Percentiles rank a stretch among this genome's conserved stretches.
These are phyloP conservation scores for Ogataea nakhonphanomensis DNA, from an alignment of 805 yeast species.

Conservation along the genomic window DNA sequence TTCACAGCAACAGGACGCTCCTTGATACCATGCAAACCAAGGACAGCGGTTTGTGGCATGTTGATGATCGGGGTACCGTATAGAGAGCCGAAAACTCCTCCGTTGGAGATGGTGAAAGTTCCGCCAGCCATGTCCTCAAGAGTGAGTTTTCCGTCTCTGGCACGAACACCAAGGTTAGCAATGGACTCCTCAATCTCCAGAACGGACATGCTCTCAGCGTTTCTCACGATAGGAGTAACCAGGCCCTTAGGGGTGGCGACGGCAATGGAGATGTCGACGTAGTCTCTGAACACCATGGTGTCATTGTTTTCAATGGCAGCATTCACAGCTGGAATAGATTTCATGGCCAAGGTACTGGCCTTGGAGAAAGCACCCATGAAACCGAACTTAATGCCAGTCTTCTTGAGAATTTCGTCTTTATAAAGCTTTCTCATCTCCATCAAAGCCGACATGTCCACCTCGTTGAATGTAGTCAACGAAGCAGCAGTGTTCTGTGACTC, in stretches of 20 bases:
- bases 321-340: slow-evolving; percentile 91
- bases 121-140: slow-evolving; percentile 99
- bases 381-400: slow-evolving; percentile 91
- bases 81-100: slow-evolving; percentile 97
- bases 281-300: slow-evolving; percentile 94
- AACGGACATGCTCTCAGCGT: slow-evolving; percentile 86
- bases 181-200: slow-evolving; percentile 90
- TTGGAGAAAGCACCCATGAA: slow-evolving; percentile 98
- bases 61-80: slow-evolving; percentile 98
- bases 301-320: slow-evolving; percentile 91
- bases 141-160: slow-evolving; percentile 94
- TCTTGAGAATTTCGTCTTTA: slow-evolving; percentile 94
- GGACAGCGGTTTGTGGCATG: slow-evolving; percentile 96
- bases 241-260: slow-evolving; percentile 99
- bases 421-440: slow-evolving; percentile 93
- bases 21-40: slow-evolving; percentile 96
- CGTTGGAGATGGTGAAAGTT: slow-evolving; percentile 97
- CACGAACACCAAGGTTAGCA: slow-evolving; percentile 76
- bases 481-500: slow-evolving; percentile 99
- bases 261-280: slow-evolving; percentile 91
- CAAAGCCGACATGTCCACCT: slow-evolving; percentile 91
- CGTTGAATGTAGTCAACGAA: slow-evolving; percentile 95
- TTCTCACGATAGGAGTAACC: slow-evolving; percentile 96
- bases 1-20: slow-evolving; percentile 96
- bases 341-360: slow-evolving; percentile 89